Evolutionary conservation across 2,329 filamentous ascomycete genomes (phyloP), one percentile per base, ranked within the genome.

Genomic region (Tolypocladium guangdongense): DNA sequence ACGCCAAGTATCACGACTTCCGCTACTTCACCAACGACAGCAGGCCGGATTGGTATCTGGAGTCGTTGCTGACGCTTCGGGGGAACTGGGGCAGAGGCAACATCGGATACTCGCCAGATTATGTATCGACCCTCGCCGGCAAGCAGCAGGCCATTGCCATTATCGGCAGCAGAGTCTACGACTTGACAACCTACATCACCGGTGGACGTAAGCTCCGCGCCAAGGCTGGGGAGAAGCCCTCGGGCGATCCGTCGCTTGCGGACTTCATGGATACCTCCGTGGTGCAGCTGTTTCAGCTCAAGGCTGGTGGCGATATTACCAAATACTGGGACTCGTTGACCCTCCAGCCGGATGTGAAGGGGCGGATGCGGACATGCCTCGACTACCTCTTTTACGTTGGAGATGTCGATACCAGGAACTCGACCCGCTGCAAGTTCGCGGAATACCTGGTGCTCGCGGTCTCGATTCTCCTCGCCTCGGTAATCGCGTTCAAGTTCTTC

Each of bases 331-430:
- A 91, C 46, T 75, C 80, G 1, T 76, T 97, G 32, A 68, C 71
- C 7, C 68, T 96, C 47, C 75, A 79, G 55, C 43, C 72, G 0
- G 75, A 65, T 0, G 64, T 81, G 59, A 86, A 85, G 61, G 63
- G 68, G 22, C 78, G 84, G 36, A 95, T 95, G 88, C 76, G 84
- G 66, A 75, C 83, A 1, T 99, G 93, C 65, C 78, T 99, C 52
- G 85, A 97, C 72, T 95, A 96, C 61, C 78, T 99, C 38, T 99
- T 97, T 74, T 96, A 93, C 64, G 83, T 96, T 24, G 93, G 90
- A 33, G 86, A 95, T 57, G 77, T 96, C 3, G 93, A 99, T 66
- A 97, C 92, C 2, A 81, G 93, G 75, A 90, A 88, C 71, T 96
- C 92, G 1, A 71, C 82, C 1, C 82, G 83, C 56, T 99, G 93